These are phyloP conservation scores for Tetracentron sinense DNA, from an alignment of 164 flowering plant species.

Conservation along the genomic window DNA sequence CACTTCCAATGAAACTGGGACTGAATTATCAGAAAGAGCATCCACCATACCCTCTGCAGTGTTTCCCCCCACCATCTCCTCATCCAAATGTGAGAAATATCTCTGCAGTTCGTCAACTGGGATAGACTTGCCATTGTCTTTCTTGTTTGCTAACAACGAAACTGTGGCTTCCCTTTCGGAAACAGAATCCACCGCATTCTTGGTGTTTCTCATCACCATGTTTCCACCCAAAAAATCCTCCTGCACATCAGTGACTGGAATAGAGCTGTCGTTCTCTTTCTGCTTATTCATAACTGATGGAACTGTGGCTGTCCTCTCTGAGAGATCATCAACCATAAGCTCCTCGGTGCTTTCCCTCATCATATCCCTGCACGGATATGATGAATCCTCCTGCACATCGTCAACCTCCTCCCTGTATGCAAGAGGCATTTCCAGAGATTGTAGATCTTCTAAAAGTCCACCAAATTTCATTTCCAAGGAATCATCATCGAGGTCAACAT, in stretches of 20 bases:
- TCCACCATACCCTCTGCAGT: neutral
- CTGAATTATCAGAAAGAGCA: neutral
- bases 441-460: slow-evolving; percentile 8
- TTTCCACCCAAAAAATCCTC: neutral
- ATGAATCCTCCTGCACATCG: slow-evolving; percentile 11
- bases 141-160: neutral
- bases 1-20: no score
- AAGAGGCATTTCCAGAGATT: slow-evolving; percentile 8
- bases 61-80: neutral
- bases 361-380: neutral
- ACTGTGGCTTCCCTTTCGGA: neutral
- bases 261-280: neutral
- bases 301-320: neutral
- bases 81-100: neutral
- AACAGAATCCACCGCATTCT: neutral
- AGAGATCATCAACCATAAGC: neutral
- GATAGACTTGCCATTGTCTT: neutral
- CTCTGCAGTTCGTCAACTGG: neutral
- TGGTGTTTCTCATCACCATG: neutral
- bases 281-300: neutral
- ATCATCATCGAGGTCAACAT: neutral
- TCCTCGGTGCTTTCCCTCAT: neutral
- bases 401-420: slow-evolving; percentile 13
- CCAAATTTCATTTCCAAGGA: neutral
- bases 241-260: neutral